These are phyloP conservation scores for Physcomitrium patens DNA, from an alignment of 225 moss, liverwort and hornwort species.

Conservation along the genomic window DNA sequence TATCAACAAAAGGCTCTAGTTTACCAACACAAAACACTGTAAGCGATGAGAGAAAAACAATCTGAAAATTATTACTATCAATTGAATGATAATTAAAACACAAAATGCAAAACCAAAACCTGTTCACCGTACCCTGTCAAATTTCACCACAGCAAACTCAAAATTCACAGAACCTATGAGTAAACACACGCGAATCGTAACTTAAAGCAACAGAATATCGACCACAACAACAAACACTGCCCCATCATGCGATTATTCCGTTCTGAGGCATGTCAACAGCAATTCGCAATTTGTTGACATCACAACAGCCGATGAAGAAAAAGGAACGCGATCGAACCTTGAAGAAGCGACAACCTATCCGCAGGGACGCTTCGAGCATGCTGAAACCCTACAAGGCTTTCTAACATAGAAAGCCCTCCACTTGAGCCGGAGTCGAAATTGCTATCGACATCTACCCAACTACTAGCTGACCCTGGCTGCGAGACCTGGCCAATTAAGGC, in stretches of 20 bases:
- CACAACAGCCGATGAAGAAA: conserved; percentile 29
- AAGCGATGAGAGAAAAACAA: conserved; percentile 5
- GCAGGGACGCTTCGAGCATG: conserved; percentile 44
- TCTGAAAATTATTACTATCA: too few relatives aligned
- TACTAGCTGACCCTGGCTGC: conserved; percentile 62
- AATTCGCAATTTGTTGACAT: conserved; percentile 30
- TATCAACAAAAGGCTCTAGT: conserved; percentile 41
- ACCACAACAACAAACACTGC: conserved; percentile 9
- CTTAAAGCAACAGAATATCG: conserved; percentile 22
- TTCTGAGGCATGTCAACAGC: conserved; percentile 22
- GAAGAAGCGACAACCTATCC: conserved; percentile 46
- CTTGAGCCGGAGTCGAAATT: conserved; percentile 57
- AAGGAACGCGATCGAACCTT: conserved; percentile 51
- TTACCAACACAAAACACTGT: conserved; percentile 19
- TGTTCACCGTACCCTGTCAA: neutral
- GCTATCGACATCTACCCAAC: conserved; percentile 66
- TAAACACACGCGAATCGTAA: conserved; percentile 7
- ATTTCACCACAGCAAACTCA: neutral
- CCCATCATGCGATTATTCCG: conserved; percentile 22
- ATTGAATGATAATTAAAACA: too few relatives aligned
- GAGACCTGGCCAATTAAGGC: conserved; percentile 50
- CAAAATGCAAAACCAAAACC: too few relatives aligned
- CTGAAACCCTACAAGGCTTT: conserved; percentile 52
- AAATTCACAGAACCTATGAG: conserved; percentile 29
- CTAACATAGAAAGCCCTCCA: conserved; percentile 53